These are phyloP conservation scores for Colletotrichum zoysiae DNA, from an alignment of 2,329 filamentous ascomycete species.

Conservation along the genomic window DNA sequence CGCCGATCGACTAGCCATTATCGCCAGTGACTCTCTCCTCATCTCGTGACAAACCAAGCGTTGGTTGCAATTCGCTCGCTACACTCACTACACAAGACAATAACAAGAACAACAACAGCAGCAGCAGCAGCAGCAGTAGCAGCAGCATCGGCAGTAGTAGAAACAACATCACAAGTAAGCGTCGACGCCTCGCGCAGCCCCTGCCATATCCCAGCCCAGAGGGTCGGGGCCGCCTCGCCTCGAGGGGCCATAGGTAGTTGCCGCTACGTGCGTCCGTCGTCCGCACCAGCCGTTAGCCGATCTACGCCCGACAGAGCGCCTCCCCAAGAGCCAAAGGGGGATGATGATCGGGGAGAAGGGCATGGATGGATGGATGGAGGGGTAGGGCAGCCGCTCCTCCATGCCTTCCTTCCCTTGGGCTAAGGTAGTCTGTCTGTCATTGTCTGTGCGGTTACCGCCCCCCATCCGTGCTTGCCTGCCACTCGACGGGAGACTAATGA, in stretches of 20 bases:
- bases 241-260: conserved; percentile 10
- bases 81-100: neutral
- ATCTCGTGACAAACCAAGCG: neutral
- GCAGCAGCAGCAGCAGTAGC: neutral
- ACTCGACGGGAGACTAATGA: conserved; percentile 1
- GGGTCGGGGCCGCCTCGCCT: conserved; percentile 35
- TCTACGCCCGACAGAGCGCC: conserved; percentile 11
- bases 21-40: neutral
- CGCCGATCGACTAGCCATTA: neutral
- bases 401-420: neutral
- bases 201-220: conserved; percentile 31
- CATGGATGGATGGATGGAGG: neutral
- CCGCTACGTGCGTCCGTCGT: conserved; percentile 23
- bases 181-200: conserved; percentile 36
- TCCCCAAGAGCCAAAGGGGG: conserved; percentile 1
- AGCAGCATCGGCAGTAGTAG: no score
- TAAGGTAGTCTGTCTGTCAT: neutral
- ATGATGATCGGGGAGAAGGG: neutral
- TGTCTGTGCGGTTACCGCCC: conserved; percentile 26
- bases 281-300: conserved; percentile 37
- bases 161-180: neutral
- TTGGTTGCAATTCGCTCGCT: neutral
- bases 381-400: neutral
- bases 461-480: conserved; percentile 6
- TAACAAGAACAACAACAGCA: conserved; percentile 1